Percentiles rank a stretch among this genome's conserved stretches.
These are phyloP conservation scores for Alectoria sarmentosa DNA, from an alignment of 495 filamentous ascomycete genomes.

Conservation along the genomic window DNA sequence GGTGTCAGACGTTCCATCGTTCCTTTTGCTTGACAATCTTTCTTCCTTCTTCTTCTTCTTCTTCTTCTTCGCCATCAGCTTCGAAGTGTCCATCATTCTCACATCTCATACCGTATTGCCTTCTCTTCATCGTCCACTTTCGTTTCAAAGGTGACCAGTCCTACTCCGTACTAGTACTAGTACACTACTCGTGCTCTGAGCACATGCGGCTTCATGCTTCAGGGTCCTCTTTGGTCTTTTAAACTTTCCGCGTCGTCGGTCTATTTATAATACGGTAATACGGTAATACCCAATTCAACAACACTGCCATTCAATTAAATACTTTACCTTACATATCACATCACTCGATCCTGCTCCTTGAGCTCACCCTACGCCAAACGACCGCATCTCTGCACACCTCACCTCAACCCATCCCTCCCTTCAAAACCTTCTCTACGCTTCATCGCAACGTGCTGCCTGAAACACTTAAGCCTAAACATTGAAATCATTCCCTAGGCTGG, in stretches of 20 bases:
- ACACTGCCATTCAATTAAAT: not conserved
- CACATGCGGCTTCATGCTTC: not conserved
- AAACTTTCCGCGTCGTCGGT: not conserved
- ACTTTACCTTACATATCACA: not conserved
- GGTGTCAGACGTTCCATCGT: too few relatives aligned
- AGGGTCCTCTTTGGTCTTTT: not conserved
- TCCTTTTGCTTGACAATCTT: too few relatives aligned
- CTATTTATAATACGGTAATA: conserved; percentile 6
- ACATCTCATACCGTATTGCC: too few relatives aligned
- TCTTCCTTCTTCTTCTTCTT: too few relatives aligned
- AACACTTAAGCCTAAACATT: not conserved
- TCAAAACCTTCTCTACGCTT: not conserved
- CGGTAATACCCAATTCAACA: conserved; percentile 1
- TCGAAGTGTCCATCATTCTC: not conserved
- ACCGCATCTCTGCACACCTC: not conserved
- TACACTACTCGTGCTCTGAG: too few relatives aligned
- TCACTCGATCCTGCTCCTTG: not conserved
- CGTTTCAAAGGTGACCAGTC: not conserved
- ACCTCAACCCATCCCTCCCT: not conserved
- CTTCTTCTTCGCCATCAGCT: not conserved
- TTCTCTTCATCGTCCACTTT: too few relatives aligned
- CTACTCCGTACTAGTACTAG: not conserved
- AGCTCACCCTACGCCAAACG: not conserved
- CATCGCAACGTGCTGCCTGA: not conserved
- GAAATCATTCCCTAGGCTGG: not conserved